These are phyloP conservation scores for Syzygium grande DNA, from an alignment of 345 rosid genomes.

Conservation along the genomic window DNA sequence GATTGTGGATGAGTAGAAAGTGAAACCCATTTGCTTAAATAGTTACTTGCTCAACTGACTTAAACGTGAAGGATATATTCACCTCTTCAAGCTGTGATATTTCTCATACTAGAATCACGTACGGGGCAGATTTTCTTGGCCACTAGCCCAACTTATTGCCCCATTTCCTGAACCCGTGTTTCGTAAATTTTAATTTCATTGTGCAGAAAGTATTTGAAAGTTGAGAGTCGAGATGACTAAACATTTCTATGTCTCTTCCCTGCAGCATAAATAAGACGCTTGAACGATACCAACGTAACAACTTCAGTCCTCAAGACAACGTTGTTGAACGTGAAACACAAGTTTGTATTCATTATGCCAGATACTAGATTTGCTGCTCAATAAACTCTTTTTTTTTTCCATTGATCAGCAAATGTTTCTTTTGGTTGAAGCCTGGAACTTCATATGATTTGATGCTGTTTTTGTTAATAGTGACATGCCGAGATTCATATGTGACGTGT, in stretches of 20 bases:
- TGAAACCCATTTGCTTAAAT: neutral
- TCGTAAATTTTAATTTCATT: neutral
- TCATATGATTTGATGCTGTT: neutral
- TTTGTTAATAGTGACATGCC: neutral
- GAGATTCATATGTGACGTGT: neutral
- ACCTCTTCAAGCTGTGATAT: neutral
- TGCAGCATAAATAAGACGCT: conserved; percentile 53
- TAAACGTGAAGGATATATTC: neutral
- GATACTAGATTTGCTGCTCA: neutral
- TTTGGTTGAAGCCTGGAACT: neutral
- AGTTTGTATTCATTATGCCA: conserved; percentile 17
- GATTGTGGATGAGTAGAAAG: neutral
- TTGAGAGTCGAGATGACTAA: neutral
- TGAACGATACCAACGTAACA: conserved; percentile 64
- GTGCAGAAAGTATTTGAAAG: neutral
- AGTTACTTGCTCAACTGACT: neutral
- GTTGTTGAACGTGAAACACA: conserved; percentile 55
- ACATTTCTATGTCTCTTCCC: neutral
- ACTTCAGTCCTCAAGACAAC: conserved; percentile 47
- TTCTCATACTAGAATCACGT: neutral
- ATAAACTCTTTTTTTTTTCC: neutral
- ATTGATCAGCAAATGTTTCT: neutral
- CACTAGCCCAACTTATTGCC: neutral
- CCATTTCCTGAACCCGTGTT: neutral
- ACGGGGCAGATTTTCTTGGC: neutral